These are phyloP conservation scores for Cicer bijugum DNA, from an alignment of 306 rosid genomes.

Conservation along the genomic window DNA sequence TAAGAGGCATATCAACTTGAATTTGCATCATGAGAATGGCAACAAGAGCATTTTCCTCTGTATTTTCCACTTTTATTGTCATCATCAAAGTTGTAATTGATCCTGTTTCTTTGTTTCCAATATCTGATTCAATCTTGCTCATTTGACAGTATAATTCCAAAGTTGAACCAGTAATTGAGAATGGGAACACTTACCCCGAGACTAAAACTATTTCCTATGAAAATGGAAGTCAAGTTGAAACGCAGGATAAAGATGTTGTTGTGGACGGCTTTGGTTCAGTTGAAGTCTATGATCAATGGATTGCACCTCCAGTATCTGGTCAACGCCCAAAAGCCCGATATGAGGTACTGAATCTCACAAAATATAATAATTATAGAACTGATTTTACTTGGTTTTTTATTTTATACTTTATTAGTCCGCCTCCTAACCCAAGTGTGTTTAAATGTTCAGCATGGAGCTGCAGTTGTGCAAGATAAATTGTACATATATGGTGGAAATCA, in stretches of 20 bases:
- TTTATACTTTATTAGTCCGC: slow-evolving; percentile 25
- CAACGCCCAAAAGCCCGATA: slow-evolving; percentile 82
- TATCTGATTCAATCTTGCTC: slow-evolving; percentile 41
- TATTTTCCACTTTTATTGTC: slow-evolving; percentile 29
- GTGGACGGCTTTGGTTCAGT: slow-evolving; percentile 72
- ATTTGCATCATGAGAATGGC: slow-evolving; percentile 4
- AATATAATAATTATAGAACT: slow-evolving; percentile 33
- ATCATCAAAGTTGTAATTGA: slow-evolving; percentile 34
- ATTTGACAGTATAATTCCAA: slow-evolving; percentile 67
- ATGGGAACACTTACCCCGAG: slow-evolving; percentile 77
- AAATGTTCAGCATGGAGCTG: slow-evolving; percentile 84
- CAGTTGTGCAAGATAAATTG: slow-evolving; percentile 85
- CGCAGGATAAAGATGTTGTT: slow-evolving; percentile 79
- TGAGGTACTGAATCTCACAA: slow-evolving; percentile 63
- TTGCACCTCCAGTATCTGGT: slow-evolving; percentile 72
- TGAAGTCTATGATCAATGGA: slow-evolving; percentile 85
- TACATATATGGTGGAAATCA: slow-evolving; percentile 96
- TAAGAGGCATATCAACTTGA: slow-evolving; percentile 34
- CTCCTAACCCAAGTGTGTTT: slow-evolving; percentile 44
- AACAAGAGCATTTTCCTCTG: slow-evolving; percentile 17
- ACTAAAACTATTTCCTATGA: slow-evolving; percentile 71
- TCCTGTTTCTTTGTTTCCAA: not conserved
- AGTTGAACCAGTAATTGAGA: slow-evolving; percentile 67
- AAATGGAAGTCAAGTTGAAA: slow-evolving; percentile 67
- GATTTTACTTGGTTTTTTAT: slow-evolving; percentile 16